Evolutionary conservation across 2,329 filamentous ascomycete genomes (phyloP).

Genomic region (Chaetomium olivaceum): DNA sequence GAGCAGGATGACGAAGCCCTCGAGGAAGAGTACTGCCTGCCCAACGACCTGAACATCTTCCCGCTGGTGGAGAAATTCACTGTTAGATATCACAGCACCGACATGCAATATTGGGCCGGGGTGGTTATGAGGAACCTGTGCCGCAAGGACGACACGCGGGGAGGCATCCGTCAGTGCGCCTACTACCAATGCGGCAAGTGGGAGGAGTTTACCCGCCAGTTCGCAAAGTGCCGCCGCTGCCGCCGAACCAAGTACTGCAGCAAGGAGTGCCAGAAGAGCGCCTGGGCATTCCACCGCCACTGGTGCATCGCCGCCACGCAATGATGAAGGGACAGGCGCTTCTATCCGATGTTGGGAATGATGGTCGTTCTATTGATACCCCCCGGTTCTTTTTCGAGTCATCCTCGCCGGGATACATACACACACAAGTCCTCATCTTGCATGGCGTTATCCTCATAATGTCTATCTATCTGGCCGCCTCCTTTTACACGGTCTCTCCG

Average conservation of each 20-base stretch:
- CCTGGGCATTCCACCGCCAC: conserved; percentile 96
- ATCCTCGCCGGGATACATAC: conserved; percentile 9
- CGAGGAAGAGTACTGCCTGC: conserved; percentile 83
- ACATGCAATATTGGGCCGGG: conserved; percentile 99
- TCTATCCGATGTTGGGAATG: conserved; percentile 16
- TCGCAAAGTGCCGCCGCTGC: conserved; percentile 95
- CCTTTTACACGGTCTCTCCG: background rate
- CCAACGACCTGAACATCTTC: conserved; percentile 98
- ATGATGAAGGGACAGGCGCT: conserved; percentile 36
- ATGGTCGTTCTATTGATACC: conserved; percentile 34
- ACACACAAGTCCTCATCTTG: conserved; percentile 14
- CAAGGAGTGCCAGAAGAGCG: conserved; percentile 99
- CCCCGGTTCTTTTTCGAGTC: conserved; percentile 26
- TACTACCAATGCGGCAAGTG: conserved; percentile 98
- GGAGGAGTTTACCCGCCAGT: conserved; percentile 95
- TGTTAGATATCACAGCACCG: conserved; percentile 87
- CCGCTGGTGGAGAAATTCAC: conserved; percentile 98
- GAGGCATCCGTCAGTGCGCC: conserved; percentile 93
- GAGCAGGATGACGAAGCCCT: conserved; percentile 62
- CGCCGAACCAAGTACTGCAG: conserved; percentile 98
- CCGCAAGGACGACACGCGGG: conserved; percentile 92
- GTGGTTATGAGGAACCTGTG: conserved; percentile 99
- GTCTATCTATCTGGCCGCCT: conserved; percentile 35
- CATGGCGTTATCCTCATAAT: conserved; percentile 35
- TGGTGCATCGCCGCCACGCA: conserved; percentile 83